Base-by-base conservation (phyloP, 768 basidiomycete species). In the Pisolithus microcarpus region DNA sequence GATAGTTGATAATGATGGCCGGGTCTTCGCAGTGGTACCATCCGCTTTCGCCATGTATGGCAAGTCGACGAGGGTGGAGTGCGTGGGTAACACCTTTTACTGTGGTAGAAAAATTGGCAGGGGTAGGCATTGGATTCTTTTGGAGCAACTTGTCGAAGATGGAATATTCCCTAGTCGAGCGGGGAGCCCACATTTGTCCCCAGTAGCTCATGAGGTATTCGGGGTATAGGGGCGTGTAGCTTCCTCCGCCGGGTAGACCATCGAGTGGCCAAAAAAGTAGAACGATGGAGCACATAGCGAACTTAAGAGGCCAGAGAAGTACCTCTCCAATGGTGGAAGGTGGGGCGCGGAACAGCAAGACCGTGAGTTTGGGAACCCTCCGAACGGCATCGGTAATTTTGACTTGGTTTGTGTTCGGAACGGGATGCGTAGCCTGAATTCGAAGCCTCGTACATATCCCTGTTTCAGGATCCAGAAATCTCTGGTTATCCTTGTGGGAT, bases 131-230 rank as follows among this genome's bases (percentile, higher is more conserved):
- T 5, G 24, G 24, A 26, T 28, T 48, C 50, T 11, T 50, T 28
- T 19, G 38, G 42, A 7, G 30, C 34, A 23, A 44, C 34, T 11
- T 52, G 46, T 7, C 52, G 23, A 23, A 56, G 4, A 40, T 37
- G 9, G 59, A 60, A 42, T 55, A 36, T 15, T 60, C 59, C 39
- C 23, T 61, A 2, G 16, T n/a, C 5, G 59, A 60, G 26, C 59
- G 59, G 9, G 59, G 59, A 19, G 59, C 53, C 59, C 59, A 60
- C 42, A 60, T 38, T 34, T 60, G 59, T 3, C 56, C 50, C 28
- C 38, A 52, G 46, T 52, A 61, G 1, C 56, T 44, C 5, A 53
- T 47, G 11, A 21, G 26, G 15, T 57, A 61, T 7, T 24, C 1
- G 4, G 46, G 47, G 50, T 49, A 50, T 8, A 36, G 28, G 6